Base-by-base conservation (phyloP, 805 yeast species). In the Candida hispaniensis region DNA sequence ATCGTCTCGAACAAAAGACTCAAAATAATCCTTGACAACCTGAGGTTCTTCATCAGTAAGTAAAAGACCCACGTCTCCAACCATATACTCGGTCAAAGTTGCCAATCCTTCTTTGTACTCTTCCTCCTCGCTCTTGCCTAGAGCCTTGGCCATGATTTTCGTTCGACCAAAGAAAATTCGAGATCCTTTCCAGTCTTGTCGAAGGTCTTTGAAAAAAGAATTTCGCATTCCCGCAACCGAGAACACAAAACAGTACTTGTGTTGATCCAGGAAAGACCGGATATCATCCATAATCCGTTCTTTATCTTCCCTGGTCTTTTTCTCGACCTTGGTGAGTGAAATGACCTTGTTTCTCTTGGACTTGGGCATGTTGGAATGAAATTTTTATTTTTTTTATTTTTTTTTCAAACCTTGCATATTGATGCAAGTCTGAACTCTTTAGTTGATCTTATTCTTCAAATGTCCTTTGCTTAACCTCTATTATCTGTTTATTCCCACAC, bases 271-370 rank as follows among this genome's bases (percentile, higher is more conserved):
- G 12, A 79, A 75, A 41, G 69, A 69, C 62, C 94, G 75, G 34
- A 91, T 76, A 44, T 85, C 95, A 52, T 86, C 95, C 47, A 85
- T 91, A 47, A 88, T 75, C 50, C 88, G 69, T 48, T 74, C 88
- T 58, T 91, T 91, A 61, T 83, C 85, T 49, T 82, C 96, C 47
- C 77, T 75, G 33, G 95, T 95, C 56, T 91, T 91, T 61, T 85
- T 91, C 48, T 85, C 96, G 44, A 97, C 88, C 55, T 88, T 88
- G 22, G 99, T 91, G 49, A 91, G 67, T 9, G 97, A 81, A 42
- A 91, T 93, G 54, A 86, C 76, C 75, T 82, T 91, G 47, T 95
- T 79, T 72, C 97, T 88, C 58, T 76, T 86, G 21, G 96, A 85
- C 71, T 94, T 82, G 44, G 98, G 96, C 98, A 88, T 88, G 40